phyloP scores from a whole-genome alignment of 495 filamentous ascomycete genomes.

The Tuber brumale region DNA sequence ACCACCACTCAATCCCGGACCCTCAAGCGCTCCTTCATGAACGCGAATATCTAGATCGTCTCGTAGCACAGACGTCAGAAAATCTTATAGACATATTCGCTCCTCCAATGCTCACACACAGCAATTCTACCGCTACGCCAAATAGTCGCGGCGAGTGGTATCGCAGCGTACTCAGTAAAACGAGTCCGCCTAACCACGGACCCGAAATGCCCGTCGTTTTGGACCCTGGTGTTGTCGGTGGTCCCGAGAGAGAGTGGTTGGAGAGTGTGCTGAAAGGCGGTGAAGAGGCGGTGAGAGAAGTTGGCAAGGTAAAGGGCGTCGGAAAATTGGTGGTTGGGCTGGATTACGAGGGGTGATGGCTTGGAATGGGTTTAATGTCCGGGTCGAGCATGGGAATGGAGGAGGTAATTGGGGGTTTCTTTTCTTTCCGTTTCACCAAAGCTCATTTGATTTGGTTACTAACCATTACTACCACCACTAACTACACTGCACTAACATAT shows the following conservation, averaged over 20 bases:
- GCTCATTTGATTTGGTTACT: not conserved
- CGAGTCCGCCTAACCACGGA: conserved; percentile 24
- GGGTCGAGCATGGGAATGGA: conserved; percentile 7
- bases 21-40: conserved; percentile 38
- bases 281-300: conserved; percentile 40
- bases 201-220: conserved; percentile 39
- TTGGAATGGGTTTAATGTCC: conserved; percentile 7
- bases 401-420: conserved; percentile 10
- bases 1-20: conserved; percentile 31
- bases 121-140: conserved; percentile 26
- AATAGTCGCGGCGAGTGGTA: conserved; percentile 41
- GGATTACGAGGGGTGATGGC: conserved; percentile 35
- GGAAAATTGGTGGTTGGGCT: conserved; percentile 40
- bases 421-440: conserved; percentile 6
- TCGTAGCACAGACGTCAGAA: conserved; percentile 40
- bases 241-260: conserved; percentile 39
- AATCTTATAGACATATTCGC: conserved; percentile 43
- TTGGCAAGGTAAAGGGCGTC: conserved; percentile 39
- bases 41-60: conserved; percentile 41
- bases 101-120: conserved; percentile 34
- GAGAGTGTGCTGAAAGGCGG: conserved; percentile 34
- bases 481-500: conserved; percentile 1
- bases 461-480: not conserved
- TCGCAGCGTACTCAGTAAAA: conserved; percentile 36
- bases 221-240: conserved; percentile 30